phyloP scores from a whole-genome alignment of 805 yeast genomes.

The Huiozyma sinensis region DNA sequence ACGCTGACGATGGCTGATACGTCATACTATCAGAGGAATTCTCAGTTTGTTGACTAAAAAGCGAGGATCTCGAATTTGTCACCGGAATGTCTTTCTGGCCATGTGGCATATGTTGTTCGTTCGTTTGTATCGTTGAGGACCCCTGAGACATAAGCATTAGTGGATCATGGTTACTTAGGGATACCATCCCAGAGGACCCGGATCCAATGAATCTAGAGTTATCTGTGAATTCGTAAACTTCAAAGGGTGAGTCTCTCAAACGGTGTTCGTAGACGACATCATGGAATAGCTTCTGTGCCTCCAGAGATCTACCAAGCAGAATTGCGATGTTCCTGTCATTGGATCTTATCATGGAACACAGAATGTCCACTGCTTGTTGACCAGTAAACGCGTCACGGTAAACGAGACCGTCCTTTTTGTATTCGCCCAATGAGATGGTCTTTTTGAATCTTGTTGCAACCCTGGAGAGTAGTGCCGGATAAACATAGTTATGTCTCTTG shows the following conservation, averaged over 20 bases:
- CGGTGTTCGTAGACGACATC: conserved; percentile 94
- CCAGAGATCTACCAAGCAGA: conserved; percentile 79
- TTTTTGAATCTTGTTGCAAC: conserved; percentile 75
- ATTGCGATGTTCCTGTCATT: conserved; percentile 86
- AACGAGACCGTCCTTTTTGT: conserved; percentile 81
- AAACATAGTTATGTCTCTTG: conserved; percentile 35
- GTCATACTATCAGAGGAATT: conserved; percentile 1
- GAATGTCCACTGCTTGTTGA: conserved; percentile 83
- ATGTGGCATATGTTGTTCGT: not conserved
- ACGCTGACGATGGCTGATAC: not conserved
- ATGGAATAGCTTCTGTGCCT: conserved; percentile 88
- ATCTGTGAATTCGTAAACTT: conserved; percentile 73
- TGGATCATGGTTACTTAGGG: conserved; percentile 21
- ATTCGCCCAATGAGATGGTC: conserved; percentile 57
- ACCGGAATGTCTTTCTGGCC: conserved; percentile 3
- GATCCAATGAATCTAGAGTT: conserved; percentile 22
- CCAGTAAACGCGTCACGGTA: conserved; percentile 93
- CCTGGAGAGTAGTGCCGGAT: conserved; percentile 80
- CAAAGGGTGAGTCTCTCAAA: conserved; percentile 75
- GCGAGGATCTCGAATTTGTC: conserved; percentile 7
- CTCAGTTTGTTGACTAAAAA: conserved; percentile 1
- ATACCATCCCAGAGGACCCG: conserved; percentile 14
- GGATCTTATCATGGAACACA: conserved; percentile 75
- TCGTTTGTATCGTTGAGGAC: conserved; percentile 5
- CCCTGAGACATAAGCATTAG: conserved; percentile 15